A percentile compares a stretch with the other conserved stretches of the same genome.
phyloP scores from a whole-genome alignment of 768 basidiomycete species.

The Hygrocybe punicea region DNA sequence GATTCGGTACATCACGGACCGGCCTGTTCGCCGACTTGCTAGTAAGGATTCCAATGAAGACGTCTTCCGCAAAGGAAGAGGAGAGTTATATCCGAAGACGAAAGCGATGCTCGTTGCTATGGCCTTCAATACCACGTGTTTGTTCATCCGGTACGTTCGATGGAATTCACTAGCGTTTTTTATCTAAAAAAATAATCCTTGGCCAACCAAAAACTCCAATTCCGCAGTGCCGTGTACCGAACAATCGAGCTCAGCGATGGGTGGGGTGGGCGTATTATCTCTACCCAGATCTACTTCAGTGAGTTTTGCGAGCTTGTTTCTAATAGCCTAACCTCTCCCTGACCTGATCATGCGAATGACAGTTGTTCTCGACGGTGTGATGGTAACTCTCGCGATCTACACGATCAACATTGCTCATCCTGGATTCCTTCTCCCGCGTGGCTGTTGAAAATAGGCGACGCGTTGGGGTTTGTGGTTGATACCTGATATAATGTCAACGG shows the following conservation, averaged over 20 bases:
- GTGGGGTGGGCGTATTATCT: slow-evolving; percentile 50
- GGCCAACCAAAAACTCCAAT: too few species aligned
- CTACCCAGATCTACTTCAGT: slow-evolving; percentile 48
- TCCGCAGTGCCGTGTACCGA: slow-evolving; percentile 47
- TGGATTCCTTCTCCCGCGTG: slow-evolving; percentile 31
- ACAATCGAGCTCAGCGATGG: slow-evolving; percentile 50
- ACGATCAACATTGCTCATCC: slow-evolving; percentile 49
- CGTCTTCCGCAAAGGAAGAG: not conserved
- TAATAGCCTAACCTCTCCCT: not conserved
- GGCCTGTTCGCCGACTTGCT: slow-evolving; percentile 27
- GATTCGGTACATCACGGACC: slow-evolving; percentile 37
- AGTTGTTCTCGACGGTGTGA: slow-evolving; percentile 52
- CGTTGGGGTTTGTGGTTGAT: too few species aligned
- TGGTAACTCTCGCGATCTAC: slow-evolving; percentile 49
- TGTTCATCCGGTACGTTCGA: slow-evolving; percentile 45
- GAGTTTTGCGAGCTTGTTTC: slow-evolving; percentile 4
- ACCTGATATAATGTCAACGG: too few species aligned
- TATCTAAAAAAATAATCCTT: not conserved
- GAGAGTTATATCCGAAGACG: slow-evolving; percentile 18
- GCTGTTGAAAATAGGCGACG: not conserved
- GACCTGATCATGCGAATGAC: not conserved
- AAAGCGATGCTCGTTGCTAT: slow-evolving; percentile 37
- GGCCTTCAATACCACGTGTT: slow-evolving; percentile 37
- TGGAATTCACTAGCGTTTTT: not conserved
- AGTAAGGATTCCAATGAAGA: not conserved